Percentiles rank a stretch among this genome's conserved stretches.
Evolutionary conservation across 192 early-diverging fungal species (phyloP).

Genomic region (Backusella liffmaniae): DNA sequence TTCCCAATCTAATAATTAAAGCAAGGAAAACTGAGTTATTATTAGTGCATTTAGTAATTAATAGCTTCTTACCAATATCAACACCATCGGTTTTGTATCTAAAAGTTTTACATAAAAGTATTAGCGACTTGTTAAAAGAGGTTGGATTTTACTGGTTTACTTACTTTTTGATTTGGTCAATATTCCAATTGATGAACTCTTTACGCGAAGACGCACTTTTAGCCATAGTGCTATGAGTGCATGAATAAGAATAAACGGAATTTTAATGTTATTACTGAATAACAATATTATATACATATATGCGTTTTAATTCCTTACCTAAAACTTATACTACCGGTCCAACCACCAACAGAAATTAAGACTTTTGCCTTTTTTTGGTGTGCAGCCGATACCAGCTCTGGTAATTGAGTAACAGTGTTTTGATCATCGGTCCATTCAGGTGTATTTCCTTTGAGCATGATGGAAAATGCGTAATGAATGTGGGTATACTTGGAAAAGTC

Average conservation of each 20-base stretch:
- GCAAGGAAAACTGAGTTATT: not conserved
- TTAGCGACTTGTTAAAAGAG: not conserved
- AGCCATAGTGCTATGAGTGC: slow-evolving; percentile 53
- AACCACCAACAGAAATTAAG: slow-evolving; percentile 67
- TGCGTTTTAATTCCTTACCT: slow-evolving; percentile 3
- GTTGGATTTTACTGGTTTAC: not conserved
- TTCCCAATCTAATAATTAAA: slow-evolving; percentile 43
- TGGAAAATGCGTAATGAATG: slow-evolving; percentile 65
- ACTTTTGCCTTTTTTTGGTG: slow-evolving; percentile 51
- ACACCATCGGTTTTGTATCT: slow-evolving; percentile 63
- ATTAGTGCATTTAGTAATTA: not conserved
- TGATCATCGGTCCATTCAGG: slow-evolving; percentile 35
- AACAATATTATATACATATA: not conserved
- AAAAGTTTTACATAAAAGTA: not conserved
- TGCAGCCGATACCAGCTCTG: slow-evolving; percentile 43
- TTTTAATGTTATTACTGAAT: not conserved
- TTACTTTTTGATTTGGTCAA: slow-evolving; percentile 44
- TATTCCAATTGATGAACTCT: slow-evolving; percentile 50
- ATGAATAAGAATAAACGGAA: not conserved
- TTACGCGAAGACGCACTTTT: slow-evolving; percentile 40
- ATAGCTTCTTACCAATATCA: slow-evolving; percentile 55
- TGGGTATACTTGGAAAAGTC: slow-evolving; percentile 62
- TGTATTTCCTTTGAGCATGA: slow-evolving; percentile 38
- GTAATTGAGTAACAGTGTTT: slow-evolving; percentile 34
- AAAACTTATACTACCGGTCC: slow-evolving; percentile 56